phyloP scores from a whole-genome alignment of 2,329 filamentous ascomycete genomes.

The Alternaria incomplexa region DNA sequence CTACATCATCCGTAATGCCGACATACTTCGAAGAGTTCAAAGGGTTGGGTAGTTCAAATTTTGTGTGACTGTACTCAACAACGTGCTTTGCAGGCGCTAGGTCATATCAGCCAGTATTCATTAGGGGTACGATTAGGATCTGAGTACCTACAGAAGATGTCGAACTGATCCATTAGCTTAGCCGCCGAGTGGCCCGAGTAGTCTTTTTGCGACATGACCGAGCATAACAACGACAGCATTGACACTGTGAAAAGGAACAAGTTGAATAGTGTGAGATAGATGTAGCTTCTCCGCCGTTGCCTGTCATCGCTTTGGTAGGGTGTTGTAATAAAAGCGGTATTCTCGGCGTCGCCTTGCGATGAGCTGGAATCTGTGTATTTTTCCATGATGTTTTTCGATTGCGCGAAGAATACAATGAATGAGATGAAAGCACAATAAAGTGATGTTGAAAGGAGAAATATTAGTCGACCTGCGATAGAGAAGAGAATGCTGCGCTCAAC shows the following conservation, averaged over 20 bases:
- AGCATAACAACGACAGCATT: conserved; percentile 37
- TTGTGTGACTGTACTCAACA: conserved; percentile 33
- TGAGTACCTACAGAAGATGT: conserved; percentile 32
- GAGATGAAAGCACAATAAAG: no score
- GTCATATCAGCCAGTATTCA: not conserved
- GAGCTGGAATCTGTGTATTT: conserved; percentile 28
- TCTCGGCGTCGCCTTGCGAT: conserved; percentile 33
- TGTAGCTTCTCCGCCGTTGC: conserved; percentile 25
- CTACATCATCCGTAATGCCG: conserved; percentile 63
- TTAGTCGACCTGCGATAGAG: conserved; percentile 30
- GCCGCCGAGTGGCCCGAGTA: conserved; percentile 32
- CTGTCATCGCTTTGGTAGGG: conserved; percentile 31
- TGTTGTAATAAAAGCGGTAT: conserved; percentile 36
- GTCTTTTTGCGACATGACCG: conserved; percentile 39
- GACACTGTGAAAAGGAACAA: conserved; percentile 43
- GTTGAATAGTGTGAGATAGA: conserved; percentile 41
- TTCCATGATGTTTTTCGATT: conserved; percentile 26
- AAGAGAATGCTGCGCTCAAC: conserved; percentile 18
- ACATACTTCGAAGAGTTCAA: conserved; percentile 54
- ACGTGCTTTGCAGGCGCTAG: conserved; percentile 39
- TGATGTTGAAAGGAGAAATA: not conserved
- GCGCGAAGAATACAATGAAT: not conserved
- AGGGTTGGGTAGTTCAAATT: conserved; percentile 37
- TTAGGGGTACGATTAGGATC: no score
- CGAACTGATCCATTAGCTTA: conserved; percentile 41